Evolutionary conservation across 108 stramenopile species (phyloP).

Genomic region (Discostella pseudostelligera): DNA sequence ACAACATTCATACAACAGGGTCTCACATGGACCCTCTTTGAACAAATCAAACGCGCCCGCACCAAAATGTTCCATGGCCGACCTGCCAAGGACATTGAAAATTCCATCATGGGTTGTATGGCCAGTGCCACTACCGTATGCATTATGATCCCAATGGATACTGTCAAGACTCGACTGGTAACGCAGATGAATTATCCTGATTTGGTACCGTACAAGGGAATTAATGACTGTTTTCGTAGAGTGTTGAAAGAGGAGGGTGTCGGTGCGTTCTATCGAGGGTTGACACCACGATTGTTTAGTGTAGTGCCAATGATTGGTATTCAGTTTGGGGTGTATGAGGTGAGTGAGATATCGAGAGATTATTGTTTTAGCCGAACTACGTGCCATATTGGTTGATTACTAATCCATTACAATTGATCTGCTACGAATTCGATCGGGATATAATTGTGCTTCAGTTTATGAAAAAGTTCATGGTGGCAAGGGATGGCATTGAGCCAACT

Average conservation of each 20-base stretch:
- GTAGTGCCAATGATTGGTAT: conserved; percentile 99
- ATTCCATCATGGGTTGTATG: conserved; percentile 92
- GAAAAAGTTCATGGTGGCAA: conserved; percentile 78
- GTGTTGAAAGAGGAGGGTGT: conserved; percentile 90
- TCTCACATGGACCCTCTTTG: conserved; percentile 95
- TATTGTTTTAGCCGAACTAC: too few relatives aligned
- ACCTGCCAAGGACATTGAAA: conserved; percentile 83
- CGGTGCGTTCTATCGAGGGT: conserved; percentile 87
- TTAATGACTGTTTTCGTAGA: conserved; percentile 86
- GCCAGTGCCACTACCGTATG: conserved; percentile 92
- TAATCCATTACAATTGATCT: background rate
- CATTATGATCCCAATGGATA: conserved; percentile 98
- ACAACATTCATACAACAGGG: too few relatives aligned
- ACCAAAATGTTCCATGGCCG: conserved; percentile 44
- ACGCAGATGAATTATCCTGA: conserved; percentile 73
- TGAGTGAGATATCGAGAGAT: too few relatives aligned
- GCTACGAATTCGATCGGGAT: too few relatives aligned
- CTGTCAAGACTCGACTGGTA: conserved; percentile 93
- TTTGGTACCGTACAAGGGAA: conserved; percentile 81
- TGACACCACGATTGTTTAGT: conserved; percentile 89
- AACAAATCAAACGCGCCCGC: conserved; percentile 83
- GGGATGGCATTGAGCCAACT: conserved; percentile 19
- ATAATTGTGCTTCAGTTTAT: conserved; percentile 39
- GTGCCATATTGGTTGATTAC: background rate
- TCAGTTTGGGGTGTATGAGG: conserved; percentile 94